Percentiles rank a stretch among this genome's conserved stretches.
These are phyloP conservation scores for Cryptococcus sp. DNA, from an alignment of 1,284 basidiomycete genomes.

Conservation along the genomic window DNA sequence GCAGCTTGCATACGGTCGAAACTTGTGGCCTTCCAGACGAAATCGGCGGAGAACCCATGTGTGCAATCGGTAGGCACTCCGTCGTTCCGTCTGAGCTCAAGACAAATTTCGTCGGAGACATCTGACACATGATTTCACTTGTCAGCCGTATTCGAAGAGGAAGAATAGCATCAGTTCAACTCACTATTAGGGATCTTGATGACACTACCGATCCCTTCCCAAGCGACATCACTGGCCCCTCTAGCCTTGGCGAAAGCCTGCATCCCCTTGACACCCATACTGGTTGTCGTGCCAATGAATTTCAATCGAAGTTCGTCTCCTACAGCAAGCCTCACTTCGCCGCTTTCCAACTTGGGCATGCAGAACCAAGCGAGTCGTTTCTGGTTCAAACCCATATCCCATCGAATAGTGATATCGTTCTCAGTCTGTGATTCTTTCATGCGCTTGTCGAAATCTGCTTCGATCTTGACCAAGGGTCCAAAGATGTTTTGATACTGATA, in stretches of 20 bases:
- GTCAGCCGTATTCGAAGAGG: conserved; percentile 33
- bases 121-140: conserved; percentile 60
- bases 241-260: conserved; percentile 58
- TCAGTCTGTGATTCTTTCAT: conserved; percentile 98
- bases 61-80: conserved; percentile 95
- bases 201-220: conserved; percentile 98
- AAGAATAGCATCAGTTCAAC: conserved; percentile 40
- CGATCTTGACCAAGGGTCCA: conserved; percentile 97
- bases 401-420: conserved; percentile 90
- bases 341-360: conserved; percentile 95
- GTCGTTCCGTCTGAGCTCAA: conserved; percentile 87
- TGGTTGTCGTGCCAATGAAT: conserved; percentile 72
- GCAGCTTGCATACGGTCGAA: conserved; percentile 99
- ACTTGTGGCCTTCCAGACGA: conserved; percentile 99
- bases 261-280: conserved; percentile 55
- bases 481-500: conserved; percentile 99
- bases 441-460: conserved; percentile 97
- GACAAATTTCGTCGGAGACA: conserved; percentile 94
- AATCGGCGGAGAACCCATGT: conserved; percentile 93
- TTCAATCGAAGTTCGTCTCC: conserved; percentile 92
- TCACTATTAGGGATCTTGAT: conserved; percentile 99
- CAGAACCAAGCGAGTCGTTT: conserved; percentile 96
- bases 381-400: conserved; percentile 97
- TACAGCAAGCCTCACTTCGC: conserved; percentile 93
- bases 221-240: conserved; percentile 52